A percentile compares a stretch with the other conserved stretches of the same genome.
phyloP scores from a whole-genome alignment of 2,329 filamentous ascomycete genomes.

The Talaromyces sp. region DNA sequence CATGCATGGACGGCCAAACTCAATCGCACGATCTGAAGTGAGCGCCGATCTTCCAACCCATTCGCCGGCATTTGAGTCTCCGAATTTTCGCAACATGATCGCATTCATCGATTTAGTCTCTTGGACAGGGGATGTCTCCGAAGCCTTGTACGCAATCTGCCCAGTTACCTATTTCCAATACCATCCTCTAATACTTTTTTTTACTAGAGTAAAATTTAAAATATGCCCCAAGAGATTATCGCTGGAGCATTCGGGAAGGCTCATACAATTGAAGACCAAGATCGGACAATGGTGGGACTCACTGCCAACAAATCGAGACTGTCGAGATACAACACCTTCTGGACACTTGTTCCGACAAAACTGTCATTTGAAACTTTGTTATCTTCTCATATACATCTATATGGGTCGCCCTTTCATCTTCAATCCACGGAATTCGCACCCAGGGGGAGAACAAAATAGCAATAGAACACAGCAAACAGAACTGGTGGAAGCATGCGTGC shows the following conservation, averaged over 20 bases:
- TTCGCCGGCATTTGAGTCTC: slow-evolving; percentile 42
- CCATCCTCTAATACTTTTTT: slow-evolving; percentile 18
- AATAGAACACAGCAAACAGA: slow-evolving; percentile 31
- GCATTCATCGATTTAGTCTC: slow-evolving; percentile 49
- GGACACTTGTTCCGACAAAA: slow-evolving; percentile 51
- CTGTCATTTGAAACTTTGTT: slow-evolving; percentile 55
- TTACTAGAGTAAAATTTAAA: slow-evolving; percentile 38
- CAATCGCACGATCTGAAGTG: slow-evolving; percentile 56
- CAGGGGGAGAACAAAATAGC: background rate
- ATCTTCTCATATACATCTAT: slow-evolving; percentile 56
- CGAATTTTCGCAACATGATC: slow-evolving; percentile 50
- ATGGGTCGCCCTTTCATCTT: slow-evolving; percentile 58
- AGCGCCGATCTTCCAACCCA: slow-evolving; percentile 56
- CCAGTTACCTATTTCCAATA: slow-evolving; percentile 4
- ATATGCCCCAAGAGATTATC: slow-evolving; percentile 40
- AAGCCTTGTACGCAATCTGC: slow-evolving; percentile 40
- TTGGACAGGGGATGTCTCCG: slow-evolving; percentile 40
- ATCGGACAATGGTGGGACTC: slow-evolving; percentile 45
- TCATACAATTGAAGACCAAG: slow-evolving; percentile 37
- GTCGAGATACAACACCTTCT: slow-evolving; percentile 42
- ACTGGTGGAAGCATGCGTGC: slow-evolving; percentile 55
- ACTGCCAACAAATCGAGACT: slow-evolving; percentile 37
- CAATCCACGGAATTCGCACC: slow-evolving; percentile 20
- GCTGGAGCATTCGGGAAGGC: slow-evolving; percentile 38
- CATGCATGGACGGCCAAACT: slow-evolving; percentile 57